Percentiles rank a stretch among this genome's conserved stretches.
Evolutionary conservation across 306 rosid species (phyloP).

Genomic region (Clitoria ternatea): DNA sequence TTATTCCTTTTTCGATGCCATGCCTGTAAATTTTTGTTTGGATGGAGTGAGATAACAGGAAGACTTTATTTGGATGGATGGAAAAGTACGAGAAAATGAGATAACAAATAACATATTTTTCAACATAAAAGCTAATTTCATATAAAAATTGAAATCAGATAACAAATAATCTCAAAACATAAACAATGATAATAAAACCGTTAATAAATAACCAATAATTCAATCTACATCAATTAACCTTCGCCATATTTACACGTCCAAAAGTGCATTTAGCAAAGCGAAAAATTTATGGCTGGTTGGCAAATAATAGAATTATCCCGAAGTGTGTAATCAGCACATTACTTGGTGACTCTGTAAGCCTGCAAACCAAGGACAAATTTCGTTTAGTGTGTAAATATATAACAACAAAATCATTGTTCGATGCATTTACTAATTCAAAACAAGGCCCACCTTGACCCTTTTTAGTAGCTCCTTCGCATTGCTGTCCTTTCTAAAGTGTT

Average conservation of each 20-base stretch:
- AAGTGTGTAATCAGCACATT: background rate
- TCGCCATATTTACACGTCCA: background rate
- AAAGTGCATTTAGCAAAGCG: background rate
- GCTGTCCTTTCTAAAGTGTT: constrained; percentile 62
- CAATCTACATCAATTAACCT: background rate
- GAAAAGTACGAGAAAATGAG: no score
- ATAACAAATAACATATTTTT: no score
- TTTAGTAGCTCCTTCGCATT: constrained; percentile 65
- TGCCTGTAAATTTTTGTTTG: no score
- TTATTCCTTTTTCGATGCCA: no score
- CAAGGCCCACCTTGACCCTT: constrained; percentile 61
- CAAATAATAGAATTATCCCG: constrained; percentile 2
- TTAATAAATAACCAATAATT: no score
- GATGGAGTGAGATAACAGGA: no score
- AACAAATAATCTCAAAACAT: no score
- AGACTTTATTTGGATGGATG: no score
- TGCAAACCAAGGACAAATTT: constrained; percentile 9
- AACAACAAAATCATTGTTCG: background rate
- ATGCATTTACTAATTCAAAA: background rate
- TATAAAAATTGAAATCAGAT: no score
- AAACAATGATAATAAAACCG: no score
- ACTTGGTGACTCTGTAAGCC: constrained; percentile 44
- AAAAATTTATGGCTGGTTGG: background rate
- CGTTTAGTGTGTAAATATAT: constrained; percentile 4
- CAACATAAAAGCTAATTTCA: no score